Percentiles rank a stretch among this genome's conserved stretches.
phyloP scores from a whole-genome alignment of 1,139 yeast genomes.

The Yamadazyma conglobata region DNA sequence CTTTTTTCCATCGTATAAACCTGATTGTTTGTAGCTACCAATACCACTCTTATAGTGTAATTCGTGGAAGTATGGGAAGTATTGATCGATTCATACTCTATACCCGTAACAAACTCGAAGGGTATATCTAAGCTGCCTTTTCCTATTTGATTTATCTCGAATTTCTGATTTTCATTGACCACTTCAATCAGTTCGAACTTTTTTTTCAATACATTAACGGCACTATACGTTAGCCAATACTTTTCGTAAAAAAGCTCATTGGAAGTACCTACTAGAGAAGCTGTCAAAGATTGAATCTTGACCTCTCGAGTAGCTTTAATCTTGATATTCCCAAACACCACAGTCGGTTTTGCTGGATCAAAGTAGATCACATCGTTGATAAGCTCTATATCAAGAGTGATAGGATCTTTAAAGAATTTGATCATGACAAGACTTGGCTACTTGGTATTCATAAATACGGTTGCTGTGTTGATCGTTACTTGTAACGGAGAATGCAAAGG shows the following conservation, averaged over 20 bases:
- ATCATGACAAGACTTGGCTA: too few species aligned
- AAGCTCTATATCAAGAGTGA: slow-evolving; percentile 3
- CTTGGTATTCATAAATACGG: too few species aligned
- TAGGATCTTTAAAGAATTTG: slow-evolving; percentile 1
- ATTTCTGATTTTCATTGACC: not conserved
- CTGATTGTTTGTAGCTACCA: not conserved
- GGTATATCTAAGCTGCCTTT: slow-evolving; percentile 3
- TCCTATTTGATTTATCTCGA: not conserved
- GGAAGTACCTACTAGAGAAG: not conserved
- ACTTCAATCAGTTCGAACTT: not conserved
- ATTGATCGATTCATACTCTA: slow-evolving; percentile 1
- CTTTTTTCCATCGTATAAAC: not conserved
- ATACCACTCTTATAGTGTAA: slow-evolving; percentile 1
- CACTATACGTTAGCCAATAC: not conserved
- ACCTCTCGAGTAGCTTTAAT: not conserved
- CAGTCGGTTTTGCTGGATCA: slow-evolving; percentile 3
- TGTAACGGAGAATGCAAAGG: too few species aligned
- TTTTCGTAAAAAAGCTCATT: not conserved
- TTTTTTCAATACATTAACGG: not conserved
- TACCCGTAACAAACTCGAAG: slow-evolving; percentile 3
- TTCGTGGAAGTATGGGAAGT: not conserved
- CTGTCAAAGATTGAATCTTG: not conserved
- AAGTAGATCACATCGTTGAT: slow-evolving; percentile 3
- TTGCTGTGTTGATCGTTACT: too few species aligned
- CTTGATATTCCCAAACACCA: slow-evolving; percentile 5